Evolutionary conservation across 495 filamentous ascomycete species (phyloP).

Genomic region (Penicillium ochrochloron): DNA sequence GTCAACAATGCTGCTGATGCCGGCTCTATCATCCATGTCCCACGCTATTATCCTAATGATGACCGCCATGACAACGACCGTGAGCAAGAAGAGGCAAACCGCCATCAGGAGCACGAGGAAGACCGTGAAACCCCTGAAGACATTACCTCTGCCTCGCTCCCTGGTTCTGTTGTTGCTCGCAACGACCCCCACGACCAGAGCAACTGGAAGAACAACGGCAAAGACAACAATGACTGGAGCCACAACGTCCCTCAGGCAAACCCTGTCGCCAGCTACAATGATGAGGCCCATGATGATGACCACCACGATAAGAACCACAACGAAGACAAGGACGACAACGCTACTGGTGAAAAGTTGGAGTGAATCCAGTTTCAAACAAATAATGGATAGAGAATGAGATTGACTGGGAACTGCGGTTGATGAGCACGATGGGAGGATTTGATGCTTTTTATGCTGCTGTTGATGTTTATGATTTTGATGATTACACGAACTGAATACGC

Average conservation of each 20-base stretch:
- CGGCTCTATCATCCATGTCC: slow-evolving; percentile 9
- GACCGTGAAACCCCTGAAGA: slow-evolving; percentile 5
- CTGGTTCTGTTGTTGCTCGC: slow-evolving; percentile 12
- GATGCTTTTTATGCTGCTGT: not conserved
- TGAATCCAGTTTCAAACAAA: not conserved
- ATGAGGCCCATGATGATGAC: slow-evolving; percentile 1
- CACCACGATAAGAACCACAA: not conserved
- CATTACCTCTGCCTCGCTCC: slow-evolving; percentile 16
- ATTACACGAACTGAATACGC: slow-evolving; percentile 36
- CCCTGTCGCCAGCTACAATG: slow-evolving; percentile 15
- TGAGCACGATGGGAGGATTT: not conserved
- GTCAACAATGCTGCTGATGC: not conserved
- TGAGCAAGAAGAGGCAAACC: slow-evolving; percentile 1
- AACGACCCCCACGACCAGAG: slow-evolving; percentile 12
- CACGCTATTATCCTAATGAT: slow-evolving; percentile 1
- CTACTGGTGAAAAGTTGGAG: slow-evolving; percentile 18
- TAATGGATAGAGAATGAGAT: not conserved
- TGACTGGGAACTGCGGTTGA: not conserved
- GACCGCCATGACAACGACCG: slow-evolving; percentile 2
- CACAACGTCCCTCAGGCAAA: slow-evolving; percentile 16
- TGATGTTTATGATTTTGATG: slow-evolving; percentile 21
- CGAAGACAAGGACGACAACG: slow-evolving; percentile 17
- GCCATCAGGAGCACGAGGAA: not conserved
- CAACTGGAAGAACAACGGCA: slow-evolving; percentile 9
- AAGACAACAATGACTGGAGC: slow-evolving; percentile 11